Evolutionary conservation across 2,329 filamentous ascomycete species (phyloP).

Genomic region (Aspergillus calidoustus): DNA sequence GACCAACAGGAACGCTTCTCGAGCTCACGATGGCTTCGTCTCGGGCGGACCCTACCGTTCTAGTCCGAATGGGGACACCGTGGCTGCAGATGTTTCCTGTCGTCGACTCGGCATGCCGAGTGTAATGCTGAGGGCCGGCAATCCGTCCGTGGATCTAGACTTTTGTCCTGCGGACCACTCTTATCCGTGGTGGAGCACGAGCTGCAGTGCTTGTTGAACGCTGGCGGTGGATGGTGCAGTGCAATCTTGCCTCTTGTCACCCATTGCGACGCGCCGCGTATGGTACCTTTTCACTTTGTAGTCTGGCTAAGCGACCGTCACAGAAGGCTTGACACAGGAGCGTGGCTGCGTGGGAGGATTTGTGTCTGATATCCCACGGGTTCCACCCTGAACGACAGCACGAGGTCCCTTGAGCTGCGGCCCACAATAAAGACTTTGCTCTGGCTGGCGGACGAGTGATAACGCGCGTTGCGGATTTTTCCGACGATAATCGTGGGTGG

Average conservation of each 20-base stretch:
- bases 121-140: constrained; percentile 14
- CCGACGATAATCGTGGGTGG: constrained; percentile 13
- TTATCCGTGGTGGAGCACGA: neutral
- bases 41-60: constrained; percentile 10
- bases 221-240: constrained; percentile 3
- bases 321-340: neutral
- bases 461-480: constrained; percentile 1
- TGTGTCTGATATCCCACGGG: neutral
- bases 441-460: constrained; percentile 10
- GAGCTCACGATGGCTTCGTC: neutral
- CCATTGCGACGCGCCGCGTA: neutral
- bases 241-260: neutral
- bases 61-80: constrained; percentile 26
- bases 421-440: constrained; percentile 26
- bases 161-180: constrained; percentile 5
- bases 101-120: constrained; percentile 27
- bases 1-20: neutral
- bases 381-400: neutral
- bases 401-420: constrained; percentile 5
- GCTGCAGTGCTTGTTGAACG: constrained; percentile 1
- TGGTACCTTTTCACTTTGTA: neutral
- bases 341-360: neutral
- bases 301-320: neutral
- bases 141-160: constrained; percentile 21
- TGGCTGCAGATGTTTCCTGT: neutral